A percentile compares a stretch with the other conserved stretches of the same genome.
These are phyloP conservation scores for Pyrenochaeta sp. DNA, from an alignment of 2,329 filamentous ascomycete genomes.

Conservation along the genomic window DNA sequence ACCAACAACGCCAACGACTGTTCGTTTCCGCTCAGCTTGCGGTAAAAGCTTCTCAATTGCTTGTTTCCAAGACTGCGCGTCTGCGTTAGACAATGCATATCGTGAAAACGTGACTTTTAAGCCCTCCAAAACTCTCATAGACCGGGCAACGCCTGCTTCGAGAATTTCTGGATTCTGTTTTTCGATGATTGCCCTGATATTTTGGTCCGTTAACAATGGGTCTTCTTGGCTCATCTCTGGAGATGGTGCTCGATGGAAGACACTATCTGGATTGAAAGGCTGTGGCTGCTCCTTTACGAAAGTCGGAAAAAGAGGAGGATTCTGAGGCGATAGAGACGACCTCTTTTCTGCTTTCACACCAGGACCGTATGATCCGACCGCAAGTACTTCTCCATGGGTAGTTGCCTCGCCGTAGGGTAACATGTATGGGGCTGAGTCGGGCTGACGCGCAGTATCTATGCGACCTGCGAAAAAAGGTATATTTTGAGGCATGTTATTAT, in stretches of 20 bases:
- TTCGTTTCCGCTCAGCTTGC: slow-evolving; percentile 51
- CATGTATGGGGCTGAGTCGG: not conserved
- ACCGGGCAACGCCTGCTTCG: slow-evolving; percentile 51
- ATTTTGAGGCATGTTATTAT: not conserved
- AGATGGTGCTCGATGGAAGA: slow-evolving; percentile 27
- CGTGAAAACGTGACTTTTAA: slow-evolving; percentile 44
- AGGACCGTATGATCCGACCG: not conserved
- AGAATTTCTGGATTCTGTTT: slow-evolving; percentile 45
- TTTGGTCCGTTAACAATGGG: slow-evolving; percentile 11
- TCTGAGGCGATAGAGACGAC: not conserved
- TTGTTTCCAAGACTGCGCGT: slow-evolving; percentile 52
- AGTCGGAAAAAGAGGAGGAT: not conserved
- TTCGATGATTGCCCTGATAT: slow-evolving; percentile 45
- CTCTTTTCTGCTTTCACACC: slow-evolving; percentile 4
- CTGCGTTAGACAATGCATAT: slow-evolving; percentile 23
- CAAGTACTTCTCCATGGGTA: not conserved
- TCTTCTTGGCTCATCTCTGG: slow-evolving; percentile 9
- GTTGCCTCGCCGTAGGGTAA: not conserved
- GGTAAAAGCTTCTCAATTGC: slow-evolving; percentile 54
- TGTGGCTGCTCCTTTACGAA: not conserved
- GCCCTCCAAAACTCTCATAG: slow-evolving; percentile 47
- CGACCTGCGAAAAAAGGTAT: no score
- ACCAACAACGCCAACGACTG: slow-evolving; percentile 67
- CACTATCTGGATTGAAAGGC: slow-evolving; percentile 21
- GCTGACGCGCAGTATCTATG: not conserved